Evolutionary conservation across 129 eudicot genomes (phyloP).

Genomic region (Pseudognaphalium luteoalbum): DNA sequence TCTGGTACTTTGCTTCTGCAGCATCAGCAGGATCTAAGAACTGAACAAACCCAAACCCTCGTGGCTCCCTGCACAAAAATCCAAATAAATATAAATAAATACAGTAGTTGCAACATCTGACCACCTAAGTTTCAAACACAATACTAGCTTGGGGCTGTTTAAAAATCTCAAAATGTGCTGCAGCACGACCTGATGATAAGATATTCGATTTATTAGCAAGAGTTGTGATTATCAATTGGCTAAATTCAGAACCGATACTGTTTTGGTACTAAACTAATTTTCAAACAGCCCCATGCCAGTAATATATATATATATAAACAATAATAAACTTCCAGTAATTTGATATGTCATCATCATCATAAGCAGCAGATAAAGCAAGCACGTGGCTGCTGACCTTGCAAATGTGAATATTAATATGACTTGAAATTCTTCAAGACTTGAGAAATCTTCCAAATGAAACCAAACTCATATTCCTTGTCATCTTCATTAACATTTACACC

Average conservation of each 20-base stretch:
- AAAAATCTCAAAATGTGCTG: conserved; percentile 18
- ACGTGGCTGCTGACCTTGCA: conserved; percentile 77
- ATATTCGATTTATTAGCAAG: conserved; percentile 11
- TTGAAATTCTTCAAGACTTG: conserved; percentile 98
- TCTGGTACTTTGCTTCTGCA: conserved; percentile 77
- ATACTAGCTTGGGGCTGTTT: conserved; percentile 34
- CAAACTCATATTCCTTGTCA: conserved; percentile 71
- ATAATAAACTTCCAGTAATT: conserved; percentile 29
- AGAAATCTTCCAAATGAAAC: conserved; percentile 70
- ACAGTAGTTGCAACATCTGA: conserved; percentile 7
- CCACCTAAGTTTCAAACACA: neutral
- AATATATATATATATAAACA: conserved; percentile 16
- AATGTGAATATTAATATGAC: conserved; percentile 61
- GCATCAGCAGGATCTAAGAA: conserved; percentile 90
- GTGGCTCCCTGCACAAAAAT: conserved; percentile 54
- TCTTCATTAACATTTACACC: conserved; percentile 67
- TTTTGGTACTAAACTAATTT: conserved; percentile 20
- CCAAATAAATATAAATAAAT: neutral
- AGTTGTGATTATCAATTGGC: conserved; percentile 6
- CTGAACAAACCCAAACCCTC: conserved; percentile 94
- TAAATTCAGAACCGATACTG: neutral
- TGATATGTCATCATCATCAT: conserved; percentile 40
- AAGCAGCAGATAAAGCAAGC: conserved; percentile 78
- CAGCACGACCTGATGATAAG: neutral
- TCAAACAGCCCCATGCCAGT: conserved; percentile 34